phyloP scores from a whole-genome alignment of 2,329 filamentous ascomycete species.

The Thelonectria discophora region DNA sequence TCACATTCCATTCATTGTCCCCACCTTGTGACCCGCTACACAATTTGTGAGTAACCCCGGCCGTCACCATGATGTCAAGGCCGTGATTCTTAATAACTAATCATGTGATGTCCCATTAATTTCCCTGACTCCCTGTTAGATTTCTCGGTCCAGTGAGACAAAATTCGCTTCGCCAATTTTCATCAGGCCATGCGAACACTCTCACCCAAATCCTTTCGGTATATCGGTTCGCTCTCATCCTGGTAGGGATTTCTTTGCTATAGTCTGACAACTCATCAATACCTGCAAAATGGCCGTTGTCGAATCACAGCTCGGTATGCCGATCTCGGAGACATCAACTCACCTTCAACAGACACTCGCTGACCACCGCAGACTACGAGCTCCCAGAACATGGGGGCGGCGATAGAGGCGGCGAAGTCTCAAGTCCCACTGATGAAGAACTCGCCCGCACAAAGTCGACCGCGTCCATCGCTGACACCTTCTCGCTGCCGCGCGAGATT shows the following conservation, averaged over 20 bases:
- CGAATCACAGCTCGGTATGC: not conserved
- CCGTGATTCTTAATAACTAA: not conserved
- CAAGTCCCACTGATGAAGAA: slow-evolving; percentile 9
- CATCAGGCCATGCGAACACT: not conserved
- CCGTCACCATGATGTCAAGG: not conserved
- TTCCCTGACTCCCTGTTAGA: not conserved
- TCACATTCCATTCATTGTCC: not conserved
- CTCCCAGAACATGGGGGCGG: not conserved
- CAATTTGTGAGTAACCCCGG: not conserved
- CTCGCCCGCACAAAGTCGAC: slow-evolving; percentile 33
- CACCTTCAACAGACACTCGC: not conserved
- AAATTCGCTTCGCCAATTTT: not conserved
- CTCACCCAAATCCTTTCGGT: not conserved
- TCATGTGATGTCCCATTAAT: not conserved
- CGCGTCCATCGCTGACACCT: slow-evolving; percentile 35
- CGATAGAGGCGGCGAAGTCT: not conserved
- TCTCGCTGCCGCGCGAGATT: slow-evolving; percentile 30
- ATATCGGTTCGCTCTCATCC: too few relatives aligned
- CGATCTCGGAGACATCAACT: not conserved
- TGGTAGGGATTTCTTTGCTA: not conserved
- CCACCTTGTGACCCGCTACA: not conserved
- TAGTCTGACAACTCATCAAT: not conserved
- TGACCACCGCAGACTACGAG: not conserved
- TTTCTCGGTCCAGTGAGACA: not conserved
- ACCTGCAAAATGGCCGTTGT: not conserved